Percentiles rank a stretch among this genome's conserved stretches.
These are phyloP conservation scores for Lipomyces yarrowii DNA, from an alignment of 1,139 yeast genomes.

Conservation along the genomic window DNA sequence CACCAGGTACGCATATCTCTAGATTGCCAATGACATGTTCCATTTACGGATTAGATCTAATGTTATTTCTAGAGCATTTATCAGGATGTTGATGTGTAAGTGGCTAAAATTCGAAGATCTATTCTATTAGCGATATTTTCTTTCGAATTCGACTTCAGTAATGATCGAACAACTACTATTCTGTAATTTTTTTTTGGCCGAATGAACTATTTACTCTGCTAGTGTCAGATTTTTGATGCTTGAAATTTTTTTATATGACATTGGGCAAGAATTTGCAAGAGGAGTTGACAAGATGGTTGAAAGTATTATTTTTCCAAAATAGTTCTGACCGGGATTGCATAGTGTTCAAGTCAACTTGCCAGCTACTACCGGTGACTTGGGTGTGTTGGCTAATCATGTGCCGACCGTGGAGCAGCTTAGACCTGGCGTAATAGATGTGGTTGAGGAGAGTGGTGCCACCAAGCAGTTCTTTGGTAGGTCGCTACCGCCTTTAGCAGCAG, in stretches of 20 bases:
- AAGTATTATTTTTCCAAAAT: background rate
- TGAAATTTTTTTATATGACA: no score
- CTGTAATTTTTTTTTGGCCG: background rate
- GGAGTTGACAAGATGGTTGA: background rate
- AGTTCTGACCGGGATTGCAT: slow-evolving; percentile 21
- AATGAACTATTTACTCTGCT: no score
- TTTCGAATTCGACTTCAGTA: background rate
- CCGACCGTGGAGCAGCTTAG: slow-evolving; percentile 96
- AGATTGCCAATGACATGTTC: slow-evolving; percentile 32
- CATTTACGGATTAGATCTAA: slow-evolving; percentile 26
- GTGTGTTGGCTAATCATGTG: slow-evolving; percentile 97
- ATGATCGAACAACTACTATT: background rate
- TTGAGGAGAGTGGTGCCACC: slow-evolving; percentile 74
- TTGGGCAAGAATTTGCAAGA: background rate
- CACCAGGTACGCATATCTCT: slow-evolving; percentile 58
- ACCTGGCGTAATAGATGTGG: slow-evolving; percentile 94
- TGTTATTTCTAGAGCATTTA: slow-evolving; percentile 43
- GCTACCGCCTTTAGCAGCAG: background rate
- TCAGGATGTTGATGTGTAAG: slow-evolving; percentile 51
- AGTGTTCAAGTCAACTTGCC: slow-evolving; percentile 94
- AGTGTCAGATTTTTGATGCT: no score
- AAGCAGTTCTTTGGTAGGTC: slow-evolving; percentile 63
- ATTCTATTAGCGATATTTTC: background rate
- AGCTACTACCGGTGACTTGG: slow-evolving; percentile 93
- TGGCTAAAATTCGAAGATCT: slow-evolving; percentile 15